A percentile compares a stretch with the other conserved stretches of the same genome.
These are phyloP conservation scores for Rhizopogon vulgaris DNA, from an alignment of 768 basidiomycete genomes.

Conservation along the genomic window DNA sequence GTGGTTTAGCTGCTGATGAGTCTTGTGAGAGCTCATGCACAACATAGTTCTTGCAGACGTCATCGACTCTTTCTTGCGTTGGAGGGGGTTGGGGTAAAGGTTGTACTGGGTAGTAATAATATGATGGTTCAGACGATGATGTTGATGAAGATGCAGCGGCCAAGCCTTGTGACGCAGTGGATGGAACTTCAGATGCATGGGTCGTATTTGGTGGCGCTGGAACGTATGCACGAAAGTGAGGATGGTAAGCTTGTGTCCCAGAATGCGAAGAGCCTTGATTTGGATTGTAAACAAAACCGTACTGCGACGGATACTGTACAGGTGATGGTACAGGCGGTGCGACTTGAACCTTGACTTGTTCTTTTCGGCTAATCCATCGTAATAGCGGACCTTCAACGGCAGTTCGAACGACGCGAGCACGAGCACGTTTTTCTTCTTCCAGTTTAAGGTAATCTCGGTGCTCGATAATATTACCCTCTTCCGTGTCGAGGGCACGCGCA, in stretches of 20 bases:
- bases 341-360: conserved; percentile 44
- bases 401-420: conserved; percentile 53
- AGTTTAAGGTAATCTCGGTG: conserved; percentile 72
- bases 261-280: conserved; percentile 12
- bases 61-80: conserved; percentile 36
- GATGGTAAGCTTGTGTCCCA: conserved; percentile 7
- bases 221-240: conserved; percentile 22
- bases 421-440: conserved; percentile 79
- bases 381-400: conserved; percentile 60
- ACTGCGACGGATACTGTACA: conserved; percentile 13
- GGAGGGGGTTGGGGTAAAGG: conserved; percentile 8
- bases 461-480: conserved; percentile 77
- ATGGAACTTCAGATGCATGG: not conserved
- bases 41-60: conserved; percentile 62
- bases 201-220: conserved; percentile 3
- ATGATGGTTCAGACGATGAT: not conserved
- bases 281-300: conserved; percentile 15
- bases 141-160: not conserved
- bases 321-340: conserved; percentile 19
- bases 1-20: conserved; percentile 41
- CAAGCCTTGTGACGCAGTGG: not conserved
- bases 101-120: not conserved
- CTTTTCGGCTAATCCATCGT: conserved; percentile 63
- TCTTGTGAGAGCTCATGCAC: conserved; percentile 55
- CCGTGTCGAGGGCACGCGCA: conserved; percentile 75